Base-by-base conservation (phyloP, 2,329 filamentous ascomycete species). In the Paramyrothecium roridum region DNA sequence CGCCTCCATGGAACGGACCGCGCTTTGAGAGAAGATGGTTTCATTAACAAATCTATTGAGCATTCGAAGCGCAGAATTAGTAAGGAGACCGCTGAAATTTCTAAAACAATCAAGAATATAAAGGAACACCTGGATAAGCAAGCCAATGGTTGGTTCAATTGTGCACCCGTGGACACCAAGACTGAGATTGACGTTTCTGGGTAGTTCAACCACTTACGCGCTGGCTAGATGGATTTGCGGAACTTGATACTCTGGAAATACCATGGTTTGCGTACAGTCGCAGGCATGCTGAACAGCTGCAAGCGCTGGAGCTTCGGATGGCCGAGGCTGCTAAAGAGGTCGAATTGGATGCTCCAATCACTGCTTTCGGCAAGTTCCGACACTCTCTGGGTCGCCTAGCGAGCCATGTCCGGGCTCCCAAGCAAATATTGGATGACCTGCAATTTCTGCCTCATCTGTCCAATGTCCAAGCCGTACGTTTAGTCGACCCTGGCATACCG, bases 371-470 rank as follows among this genome's bases (percentile, higher is more conserved):
- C 3, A 46, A 50, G 3, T 64, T 73, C 7, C 63, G 66, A 4
- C 80, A 82, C 59, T 68, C 69, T 37, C 61, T 82, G 8, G 77
- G 79, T 2, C 69, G 78, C 1, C 61, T 83, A 2, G 73, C 73
- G n/a, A 64, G 75, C 21, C 74, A 75, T 52, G 62, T 76, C 2
- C 70, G 76, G 10, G 72, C 73, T 1, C 64, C 71, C 0, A 66
- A 68, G 4, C 58, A 71, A 10, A 65, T 79, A 1, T 61, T 80
- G 1, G 61, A 68, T 20, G 55, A 59, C 11, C 12, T 51, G 49
- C n/a, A 16, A 16, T 8, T 51, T 51, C 40, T 45, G 40, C 40
- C 40, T 20, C 49, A 49, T 20, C n/a, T 49, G 47, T 49, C 30
- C 3, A 16, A 33, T 21, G n/a, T 37, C 16, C 71, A 61, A 52